A percentile compares a stretch with the other conserved stretches of the same genome.
phyloP scores from a whole-genome alignment of 2,329 filamentous ascomycete species.

The Reticulascus tulasneorum region DNA sequence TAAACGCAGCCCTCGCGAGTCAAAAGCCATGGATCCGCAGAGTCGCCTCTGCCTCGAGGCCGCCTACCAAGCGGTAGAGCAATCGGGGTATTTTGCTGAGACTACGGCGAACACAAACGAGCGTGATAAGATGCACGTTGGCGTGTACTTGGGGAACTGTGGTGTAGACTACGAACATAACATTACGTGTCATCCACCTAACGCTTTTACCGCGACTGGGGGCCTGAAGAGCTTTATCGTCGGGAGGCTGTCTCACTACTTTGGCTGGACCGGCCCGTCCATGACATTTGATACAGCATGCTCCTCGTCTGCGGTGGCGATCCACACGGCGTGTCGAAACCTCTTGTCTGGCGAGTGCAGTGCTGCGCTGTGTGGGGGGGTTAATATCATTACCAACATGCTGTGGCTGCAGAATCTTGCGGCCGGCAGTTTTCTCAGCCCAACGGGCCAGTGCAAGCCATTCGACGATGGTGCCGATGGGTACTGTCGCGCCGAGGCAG shows the following conservation, averaged over 20 bases:
- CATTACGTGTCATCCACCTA: constrained; percentile 28
- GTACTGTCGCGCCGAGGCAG: constrained; percentile 48
- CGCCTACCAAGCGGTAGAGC: constrained; percentile 35
- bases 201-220: constrained; percentile 33
- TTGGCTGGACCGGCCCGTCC: constrained; percentile 33
- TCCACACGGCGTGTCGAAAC: constrained; percentile 24
- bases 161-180: constrained; percentile 37
- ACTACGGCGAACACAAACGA: too few relatives aligned
- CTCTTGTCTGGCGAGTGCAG: constrained; percentile 26
- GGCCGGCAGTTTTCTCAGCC: constrained; percentile 21
- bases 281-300: constrained; percentile 35
- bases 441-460: constrained; percentile 27
- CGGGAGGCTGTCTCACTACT: constrained; percentile 30
- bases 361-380: constrained; percentile 33
- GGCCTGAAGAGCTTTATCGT: constrained; percentile 26
- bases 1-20: constrained; percentile 29
- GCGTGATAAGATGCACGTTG: constrained; percentile 20
- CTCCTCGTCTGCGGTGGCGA: constrained; percentile 30
- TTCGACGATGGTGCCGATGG: constrained; percentile 35
- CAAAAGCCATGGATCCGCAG: constrained; percentile 34
- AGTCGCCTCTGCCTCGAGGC: constrained; percentile 32
- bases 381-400: constrained; percentile 25
- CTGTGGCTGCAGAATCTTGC: constrained; percentile 12
- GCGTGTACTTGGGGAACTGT: constrained; percentile 32
- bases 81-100: constrained; percentile 17